These are phyloP conservation scores for Leccinum variabile DNA, from an alignment of 1,284 basidiomycete genomes.

Conservation along the genomic window DNA sequence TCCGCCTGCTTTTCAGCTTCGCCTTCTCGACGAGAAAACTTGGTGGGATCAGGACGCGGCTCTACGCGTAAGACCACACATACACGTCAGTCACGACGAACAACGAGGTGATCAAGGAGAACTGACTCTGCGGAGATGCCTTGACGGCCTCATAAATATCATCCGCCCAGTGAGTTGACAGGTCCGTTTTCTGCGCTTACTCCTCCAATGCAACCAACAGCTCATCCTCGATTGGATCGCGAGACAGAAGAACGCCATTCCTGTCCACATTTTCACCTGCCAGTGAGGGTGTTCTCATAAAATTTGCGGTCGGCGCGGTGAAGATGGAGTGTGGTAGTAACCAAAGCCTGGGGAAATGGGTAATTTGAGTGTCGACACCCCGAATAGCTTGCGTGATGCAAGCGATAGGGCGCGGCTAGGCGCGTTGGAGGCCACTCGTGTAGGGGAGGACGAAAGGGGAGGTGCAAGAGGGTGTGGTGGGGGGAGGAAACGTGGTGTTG, in stretches of 20 bases:
- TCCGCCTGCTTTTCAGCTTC: conserved; percentile 70
- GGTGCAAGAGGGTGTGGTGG: conserved; percentile 47
- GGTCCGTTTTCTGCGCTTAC: conserved; percentile 92
- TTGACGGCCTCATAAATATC: conserved; percentile 85
- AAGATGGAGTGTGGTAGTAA: conserved; percentile 43
- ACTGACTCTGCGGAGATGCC: conserved; percentile 73
- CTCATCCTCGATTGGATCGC: conserved; percentile 82
- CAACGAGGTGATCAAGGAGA: conserved; percentile 5
- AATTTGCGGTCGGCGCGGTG: conserved; percentile 53
- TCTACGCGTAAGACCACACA: conserved; percentile 41
- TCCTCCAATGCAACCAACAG: conserved; percentile 80
- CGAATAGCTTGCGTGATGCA: conserved; percentile 90
- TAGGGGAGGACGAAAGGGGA: conserved; percentile 64
- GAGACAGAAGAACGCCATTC: conserved; percentile 30
- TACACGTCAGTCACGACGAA: conserved; percentile 5
- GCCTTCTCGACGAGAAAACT: conserved; percentile 68
- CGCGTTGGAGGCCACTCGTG: conserved; percentile 65
- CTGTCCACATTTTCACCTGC: conserved; percentile 36
- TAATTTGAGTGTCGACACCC: conserved; percentile 47
- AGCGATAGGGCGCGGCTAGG: conserved; percentile 85
- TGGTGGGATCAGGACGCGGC: conserved; percentile 70
- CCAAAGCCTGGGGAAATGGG: conserved; percentile 40
- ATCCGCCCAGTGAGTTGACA: conserved; percentile 91
- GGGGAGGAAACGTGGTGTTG: conserved; percentile 62
- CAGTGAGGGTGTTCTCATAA: conserved; percentile 38